Conservation (phyloP, 2,329 filamentous ascomycete genomes). For the Hymenoscyphus scutula region DNA sequence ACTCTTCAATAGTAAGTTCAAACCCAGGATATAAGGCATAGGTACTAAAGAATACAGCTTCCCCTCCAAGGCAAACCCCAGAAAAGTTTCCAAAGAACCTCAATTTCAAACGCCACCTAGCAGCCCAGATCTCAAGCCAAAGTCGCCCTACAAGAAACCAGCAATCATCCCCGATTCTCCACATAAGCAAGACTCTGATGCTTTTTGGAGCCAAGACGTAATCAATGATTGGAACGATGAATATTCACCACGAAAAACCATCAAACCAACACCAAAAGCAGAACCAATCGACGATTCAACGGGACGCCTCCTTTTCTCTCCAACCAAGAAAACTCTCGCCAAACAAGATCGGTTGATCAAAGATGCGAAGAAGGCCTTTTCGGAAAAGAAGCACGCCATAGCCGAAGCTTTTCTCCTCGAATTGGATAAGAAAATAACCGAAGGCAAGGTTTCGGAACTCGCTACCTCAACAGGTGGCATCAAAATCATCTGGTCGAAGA, state of each 20-base stretch:
- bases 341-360: constrained; percentile 39
- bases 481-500: constrained; percentile 70
- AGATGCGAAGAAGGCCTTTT: constrained; percentile 59
- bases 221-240: constrained; percentile 64
- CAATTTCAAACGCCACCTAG: constrained; percentile 31
- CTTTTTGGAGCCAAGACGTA: constrained; percentile 58
- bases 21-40: background rate
- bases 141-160: constrained; percentile 32
- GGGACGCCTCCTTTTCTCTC: constrained; percentile 15
- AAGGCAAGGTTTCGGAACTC: constrained; percentile 56
- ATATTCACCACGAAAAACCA: constrained; percentile 51
- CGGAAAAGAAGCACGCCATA: constrained; percentile 57
- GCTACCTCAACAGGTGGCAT: constrained; percentile 67
- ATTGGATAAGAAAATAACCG: constrained; percentile 64
- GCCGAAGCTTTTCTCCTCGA: constrained; percentile 64
- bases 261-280: constrained; percentile 34
- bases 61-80: constrained; percentile 24
- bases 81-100: constrained; percentile 24
- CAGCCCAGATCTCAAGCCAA: constrained; percentile 28
- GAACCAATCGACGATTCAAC: constrained; percentile 22
- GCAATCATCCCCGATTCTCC: constrained; percentile 52
- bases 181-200: constrained; percentile 52
- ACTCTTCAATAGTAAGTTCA: constrained; percentile 27
- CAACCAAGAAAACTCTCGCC: constrained; percentile 34
- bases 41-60: constrained; percentile 23